These are phyloP conservation scores for Globisporangium sylvaticum DNA, from an alignment of 352 stramenopile genomes.

Conservation along the genomic window DNA sequence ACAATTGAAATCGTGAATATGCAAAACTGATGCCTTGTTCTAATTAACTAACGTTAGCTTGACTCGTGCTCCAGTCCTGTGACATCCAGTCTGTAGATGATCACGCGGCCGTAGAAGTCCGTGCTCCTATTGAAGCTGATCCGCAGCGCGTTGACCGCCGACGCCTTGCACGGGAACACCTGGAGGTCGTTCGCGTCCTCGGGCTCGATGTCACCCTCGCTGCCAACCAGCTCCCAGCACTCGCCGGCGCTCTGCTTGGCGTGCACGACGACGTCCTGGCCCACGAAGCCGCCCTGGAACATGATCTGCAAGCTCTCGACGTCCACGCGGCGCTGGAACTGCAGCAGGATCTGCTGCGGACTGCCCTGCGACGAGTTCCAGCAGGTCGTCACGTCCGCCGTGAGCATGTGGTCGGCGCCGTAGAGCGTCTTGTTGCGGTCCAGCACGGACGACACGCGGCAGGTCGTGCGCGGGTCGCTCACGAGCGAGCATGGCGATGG, in stretches of 20 bases:
- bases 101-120: slow-evolving; percentile 73
- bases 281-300: slow-evolving; percentile 78
- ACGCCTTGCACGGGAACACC: slow-evolving; percentile 24
- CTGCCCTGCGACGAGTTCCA: slow-evolving; percentile 70
- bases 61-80: slow-evolving; percentile 23
- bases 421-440: slow-evolving; percentile 65
- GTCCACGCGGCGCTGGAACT: slow-evolving; percentile 52
- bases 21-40: not conserved
- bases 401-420: slow-evolving; percentile 53
- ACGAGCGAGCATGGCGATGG: slow-evolving; percentile 25
- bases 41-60: not conserved
- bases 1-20: not conserved
- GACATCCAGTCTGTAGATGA: slow-evolving; percentile 58
- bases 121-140: slow-evolving; percentile 57
- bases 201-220: slow-evolving; percentile 28
- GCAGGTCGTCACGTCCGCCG: slow-evolving; percentile 40
- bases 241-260: slow-evolving; percentile 12
- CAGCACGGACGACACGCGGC: slow-evolving; percentile 63
- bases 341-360: slow-evolving; percentile 58
- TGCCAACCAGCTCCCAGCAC: slow-evolving; percentile 23
- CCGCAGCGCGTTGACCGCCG: slow-evolving; percentile 33
- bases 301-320: slow-evolving; percentile 44
- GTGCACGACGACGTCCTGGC: slow-evolving; percentile 50
- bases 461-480: slow-evolving; percentile 36
- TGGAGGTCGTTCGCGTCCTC: slow-evolving; percentile 59